Evolutionary conservation across 1,284 basidiomycete species (phyloP).

Genomic region (Vanrija sp.): DNA sequence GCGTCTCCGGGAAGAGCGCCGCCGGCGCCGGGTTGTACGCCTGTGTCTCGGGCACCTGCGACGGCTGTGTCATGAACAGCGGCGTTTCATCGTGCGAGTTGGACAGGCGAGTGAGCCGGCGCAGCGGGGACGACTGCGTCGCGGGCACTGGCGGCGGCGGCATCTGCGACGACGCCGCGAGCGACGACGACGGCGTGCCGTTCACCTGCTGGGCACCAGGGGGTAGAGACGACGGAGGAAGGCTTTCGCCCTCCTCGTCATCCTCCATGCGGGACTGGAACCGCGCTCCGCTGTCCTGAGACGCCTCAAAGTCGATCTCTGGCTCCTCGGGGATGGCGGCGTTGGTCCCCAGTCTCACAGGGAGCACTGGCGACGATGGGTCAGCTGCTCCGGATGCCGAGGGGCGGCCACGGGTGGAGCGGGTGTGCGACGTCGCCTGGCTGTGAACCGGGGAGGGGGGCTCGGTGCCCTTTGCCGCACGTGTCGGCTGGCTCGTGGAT

Average conservation of each 20-base stretch:
- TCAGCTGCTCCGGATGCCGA: background rate
- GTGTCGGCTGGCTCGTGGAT: background rate
- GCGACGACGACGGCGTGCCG: background rate
- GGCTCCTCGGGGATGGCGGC: conserved; percentile 3
- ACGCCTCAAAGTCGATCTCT: background rate
- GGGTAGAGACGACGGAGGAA: conserved; percentile 3
- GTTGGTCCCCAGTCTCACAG: background rate
- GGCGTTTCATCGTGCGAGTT: conserved; percentile 6
- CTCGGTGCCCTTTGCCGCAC: background rate
- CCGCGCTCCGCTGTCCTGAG: too few species aligned
- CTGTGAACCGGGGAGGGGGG: background rate
- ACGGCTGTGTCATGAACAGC: conserved; percentile 30
- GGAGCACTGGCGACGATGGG: background rate
- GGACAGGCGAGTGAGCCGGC: background rate
- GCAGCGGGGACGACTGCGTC: conserved; percentile 19
- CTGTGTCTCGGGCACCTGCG: conserved; percentile 28
- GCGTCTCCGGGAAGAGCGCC: conserved; percentile 20
- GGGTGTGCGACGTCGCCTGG: background rate
- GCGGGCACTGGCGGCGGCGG: background rate
- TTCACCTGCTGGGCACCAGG: background rate
- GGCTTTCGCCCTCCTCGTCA: conserved; percentile 2
- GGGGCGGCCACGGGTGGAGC: background rate
- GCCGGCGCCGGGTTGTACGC: conserved; percentile 21
- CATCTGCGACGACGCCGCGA: background rate
- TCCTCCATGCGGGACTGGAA: background rate